Conservation (phyloP, 73 alveolate genomes). For the Tetrahymena elliotti region DNA sequence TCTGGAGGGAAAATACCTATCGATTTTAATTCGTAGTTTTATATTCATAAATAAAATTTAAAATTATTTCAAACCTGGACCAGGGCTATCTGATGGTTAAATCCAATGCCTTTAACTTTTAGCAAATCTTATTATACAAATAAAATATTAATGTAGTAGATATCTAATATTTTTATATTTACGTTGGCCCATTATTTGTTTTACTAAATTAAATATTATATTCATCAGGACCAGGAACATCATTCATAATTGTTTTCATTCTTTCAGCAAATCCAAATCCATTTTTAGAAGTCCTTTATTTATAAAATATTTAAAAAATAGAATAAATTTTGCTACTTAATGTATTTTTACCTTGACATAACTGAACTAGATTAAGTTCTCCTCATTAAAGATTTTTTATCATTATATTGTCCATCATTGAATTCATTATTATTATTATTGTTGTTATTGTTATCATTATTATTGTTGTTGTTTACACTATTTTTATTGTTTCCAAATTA, state of each 20-base stretch:
- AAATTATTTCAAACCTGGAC: background rate
- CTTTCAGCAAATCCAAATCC: background rate
- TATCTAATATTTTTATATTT: background rate
- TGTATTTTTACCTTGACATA: background rate
- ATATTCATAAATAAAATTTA: background rate
- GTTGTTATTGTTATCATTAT: background rate
- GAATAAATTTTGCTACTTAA: no score
- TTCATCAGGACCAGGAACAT: background rate
- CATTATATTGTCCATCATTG: background rate
- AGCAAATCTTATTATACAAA: background rate
- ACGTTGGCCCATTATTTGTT: background rate
- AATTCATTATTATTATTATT: background rate
- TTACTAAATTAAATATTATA: background rate
- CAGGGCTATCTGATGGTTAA: background rate
- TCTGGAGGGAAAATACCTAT: background rate
- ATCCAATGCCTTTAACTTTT: background rate
- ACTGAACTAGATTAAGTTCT: background rate
- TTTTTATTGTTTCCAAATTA: background rate
- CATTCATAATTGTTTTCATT: background rate
- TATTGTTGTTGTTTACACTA: background rate
- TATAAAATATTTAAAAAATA: no score
- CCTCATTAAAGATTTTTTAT: background rate
- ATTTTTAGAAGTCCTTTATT: background rate
- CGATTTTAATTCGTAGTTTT: no score
- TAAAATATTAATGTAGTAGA: background rate